phyloP scores from a whole-genome alignment of 2,329 filamentous ascomycete genomes.

The Fusarium palustre region DNA sequence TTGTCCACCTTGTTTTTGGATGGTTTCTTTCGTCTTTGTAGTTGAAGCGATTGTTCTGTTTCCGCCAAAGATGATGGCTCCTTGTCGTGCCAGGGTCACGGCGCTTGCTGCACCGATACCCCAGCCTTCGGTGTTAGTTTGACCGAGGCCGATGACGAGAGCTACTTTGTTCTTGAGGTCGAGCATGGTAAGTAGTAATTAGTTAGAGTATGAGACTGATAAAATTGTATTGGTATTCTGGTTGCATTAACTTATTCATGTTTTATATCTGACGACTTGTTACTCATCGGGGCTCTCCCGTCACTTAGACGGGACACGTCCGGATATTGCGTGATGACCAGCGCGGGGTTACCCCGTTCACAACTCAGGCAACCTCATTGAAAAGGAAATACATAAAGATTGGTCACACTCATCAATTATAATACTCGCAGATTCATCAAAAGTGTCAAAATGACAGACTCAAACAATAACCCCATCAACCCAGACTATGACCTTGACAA shows the following conservation, averaged over 20 bases:
- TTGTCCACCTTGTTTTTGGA: slow-evolving; percentile 49
- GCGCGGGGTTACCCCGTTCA: slow-evolving; percentile 36
- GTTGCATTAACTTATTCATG: neutral
- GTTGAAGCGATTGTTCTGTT: slow-evolving; percentile 59
- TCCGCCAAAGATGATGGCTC: slow-evolving; percentile 63
- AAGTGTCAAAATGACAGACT: slow-evolving; percentile 28
- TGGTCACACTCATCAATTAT: slow-evolving; percentile 18
- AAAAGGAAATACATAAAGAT: too few relatives aligned
- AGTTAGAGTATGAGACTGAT: neutral
- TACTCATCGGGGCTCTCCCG: neutral
- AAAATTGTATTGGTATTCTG: rapidly evolving
- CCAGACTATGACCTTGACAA: slow-evolving; percentile 71
- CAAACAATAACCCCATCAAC: slow-evolving; percentile 26
- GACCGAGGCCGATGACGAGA: slow-evolving; percentile 60
- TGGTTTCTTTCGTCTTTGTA: slow-evolving; percentile 54
- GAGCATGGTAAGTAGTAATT: slow-evolving; percentile 46
- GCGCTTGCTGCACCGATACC: slow-evolving; percentile 64
- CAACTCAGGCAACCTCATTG: neutral
- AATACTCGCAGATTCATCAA: neutral
- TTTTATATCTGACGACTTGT: neutral
- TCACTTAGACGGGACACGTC: slow-evolving; percentile 3
- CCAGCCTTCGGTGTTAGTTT: slow-evolving; percentile 59
- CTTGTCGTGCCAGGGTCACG: slow-evolving; percentile 60
- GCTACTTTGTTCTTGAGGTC: slow-evolving; percentile 58
- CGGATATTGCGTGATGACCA: slow-evolving; percentile 34